Percentiles rank a stretch among this genome's conserved stretches.
Evolutionary conservation across 2,329 filamentous ascomycete genomes (phyloP).

Genomic region (Dryadomyces quercus-mongolicae): DNA sequence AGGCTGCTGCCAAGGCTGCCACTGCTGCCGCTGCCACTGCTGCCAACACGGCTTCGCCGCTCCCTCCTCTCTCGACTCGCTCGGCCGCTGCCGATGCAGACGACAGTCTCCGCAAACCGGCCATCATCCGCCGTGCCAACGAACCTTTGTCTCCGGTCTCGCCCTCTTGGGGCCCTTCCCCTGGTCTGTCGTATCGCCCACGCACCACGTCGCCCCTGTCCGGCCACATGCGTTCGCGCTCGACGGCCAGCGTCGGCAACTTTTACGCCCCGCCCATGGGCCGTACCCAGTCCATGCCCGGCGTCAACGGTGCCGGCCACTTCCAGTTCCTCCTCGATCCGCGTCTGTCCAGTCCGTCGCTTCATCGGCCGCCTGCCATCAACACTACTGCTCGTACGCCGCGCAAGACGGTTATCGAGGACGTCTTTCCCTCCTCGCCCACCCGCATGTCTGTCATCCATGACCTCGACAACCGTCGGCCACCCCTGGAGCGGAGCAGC

Average conservation of each 20-base stretch:
- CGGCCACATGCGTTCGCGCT: conserved; percentile 46
- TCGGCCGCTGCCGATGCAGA: conserved; percentile 1
- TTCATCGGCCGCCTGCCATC: conserved; percentile 27
- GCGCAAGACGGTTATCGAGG: conserved; percentile 42
- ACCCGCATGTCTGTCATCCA: conserved; percentile 39
- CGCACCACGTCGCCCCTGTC: conserved; percentile 51
- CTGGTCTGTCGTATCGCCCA: conserved; percentile 48
- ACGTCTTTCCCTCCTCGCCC: conserved; percentile 46
- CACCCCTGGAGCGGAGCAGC: conserved; percentile 32
- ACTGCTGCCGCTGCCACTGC: not conserved
- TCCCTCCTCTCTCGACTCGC: conserved; percentile 16
- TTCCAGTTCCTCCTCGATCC: conserved; percentile 41
- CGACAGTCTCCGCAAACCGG: conserved; percentile 31
- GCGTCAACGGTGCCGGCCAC: conserved; percentile 47
- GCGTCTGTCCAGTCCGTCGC: conserved; percentile 39
- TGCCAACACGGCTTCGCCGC: conserved; percentile 20
- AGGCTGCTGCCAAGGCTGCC: too few relatives aligned
- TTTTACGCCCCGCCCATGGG: conserved; percentile 35
- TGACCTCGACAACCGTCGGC: conserved; percentile 35
- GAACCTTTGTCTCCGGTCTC: conserved; percentile 44
- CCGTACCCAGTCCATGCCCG: conserved; percentile 52
- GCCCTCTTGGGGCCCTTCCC: conserved; percentile 33
- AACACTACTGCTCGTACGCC: conserved; percentile 20
- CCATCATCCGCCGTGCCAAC: conserved; percentile 43
- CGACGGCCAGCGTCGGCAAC: conserved; percentile 36